Evolutionary conservation across 2,329 filamentous ascomycete genomes (phyloP), one percentile per base, ranked within the genome.

Genomic region (Drechslera avenae): DNA sequence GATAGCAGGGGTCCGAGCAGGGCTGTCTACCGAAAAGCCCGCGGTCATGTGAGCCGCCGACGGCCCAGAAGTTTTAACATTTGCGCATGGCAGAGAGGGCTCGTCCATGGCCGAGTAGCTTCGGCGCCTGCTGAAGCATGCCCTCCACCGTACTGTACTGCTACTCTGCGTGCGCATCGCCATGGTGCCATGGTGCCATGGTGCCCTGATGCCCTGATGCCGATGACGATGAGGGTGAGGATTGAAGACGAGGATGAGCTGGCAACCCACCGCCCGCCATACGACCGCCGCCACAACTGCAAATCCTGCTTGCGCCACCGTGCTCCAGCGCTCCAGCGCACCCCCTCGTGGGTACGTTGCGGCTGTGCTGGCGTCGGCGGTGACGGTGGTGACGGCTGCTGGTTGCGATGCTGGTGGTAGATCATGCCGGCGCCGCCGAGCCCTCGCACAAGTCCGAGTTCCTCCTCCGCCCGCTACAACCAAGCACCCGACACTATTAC

Each of bases 101-200:
- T 59, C 21, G 9, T 30, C 57, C 59, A 55, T 61, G 39, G 61
- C 60, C 62, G 61, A 68, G 67, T 69, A 68, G 64, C 60, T 63
- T 48, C 48, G 63, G 70, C 70, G 69, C 68, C 51, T 73, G 63
- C 69, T 72, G 69, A 67, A 66, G 63, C 67, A 67, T 36, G 43
- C 50, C 52, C 50, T 56, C 44, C 41, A 60, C 54, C 45, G 50
- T 56, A 54, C 26, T 28, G 26, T 56, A 54, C 26, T 28, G 26
- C 26, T 28, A 28, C 26, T 28, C 26, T 28, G 26, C 7, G 7
- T 7, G 7, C 21, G 21, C 21, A 23, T 4, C 51, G 60, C 60
- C 52, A 50, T 46, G 26, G 36, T 34, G 46, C 46, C 10, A n/a
- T n/a, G n/a, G n/a, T n/a, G n/a, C n/a, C n/a, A n/a, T n/a, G n/a